phyloP scores from a whole-genome alignment of 192 early-diverging fungal species.

The Phlyctochytrium arcticum region DNA sequence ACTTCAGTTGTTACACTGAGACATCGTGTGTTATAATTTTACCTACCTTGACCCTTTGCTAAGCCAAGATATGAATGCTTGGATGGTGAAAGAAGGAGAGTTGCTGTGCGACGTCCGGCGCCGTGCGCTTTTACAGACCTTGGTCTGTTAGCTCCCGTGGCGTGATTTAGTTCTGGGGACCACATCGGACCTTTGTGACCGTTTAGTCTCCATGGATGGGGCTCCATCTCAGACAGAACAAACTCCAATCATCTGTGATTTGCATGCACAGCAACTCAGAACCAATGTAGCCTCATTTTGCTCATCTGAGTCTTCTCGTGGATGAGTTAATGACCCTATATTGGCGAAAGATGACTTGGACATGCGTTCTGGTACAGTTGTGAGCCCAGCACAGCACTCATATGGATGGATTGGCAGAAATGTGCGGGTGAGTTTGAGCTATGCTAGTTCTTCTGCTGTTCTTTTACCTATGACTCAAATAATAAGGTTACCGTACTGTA shows the following conservation, averaged over 20 bases:
- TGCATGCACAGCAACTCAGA: not conserved
- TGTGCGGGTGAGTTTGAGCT: not conserved
- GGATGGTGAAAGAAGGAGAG: not conserved
- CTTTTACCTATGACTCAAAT: not conserved
- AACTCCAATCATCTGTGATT: not conserved
- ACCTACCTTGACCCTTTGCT: not conserved
- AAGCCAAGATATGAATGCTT: not conserved
- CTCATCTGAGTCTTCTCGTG: not conserved
- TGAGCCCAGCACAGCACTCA: not conserved
- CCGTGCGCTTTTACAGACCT: not conserved
- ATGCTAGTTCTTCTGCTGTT: not conserved
- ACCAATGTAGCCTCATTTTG: not conserved
- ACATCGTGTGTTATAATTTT: not conserved
- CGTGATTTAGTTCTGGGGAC: not conserved
- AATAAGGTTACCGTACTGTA: not conserved
- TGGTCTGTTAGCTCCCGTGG: not conserved
- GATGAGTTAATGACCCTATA: not conserved
- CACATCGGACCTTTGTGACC: not conserved
- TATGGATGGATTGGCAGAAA: not conserved
- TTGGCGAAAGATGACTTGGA: not conserved
- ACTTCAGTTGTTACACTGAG: not conserved
- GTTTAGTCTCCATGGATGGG: not conserved
- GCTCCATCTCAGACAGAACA: not conserved
- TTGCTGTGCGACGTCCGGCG: not conserved
- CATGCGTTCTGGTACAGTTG: not conserved